Conservation (phyloP, 805 yeast species). For the Candida glaebosa region DNA sequence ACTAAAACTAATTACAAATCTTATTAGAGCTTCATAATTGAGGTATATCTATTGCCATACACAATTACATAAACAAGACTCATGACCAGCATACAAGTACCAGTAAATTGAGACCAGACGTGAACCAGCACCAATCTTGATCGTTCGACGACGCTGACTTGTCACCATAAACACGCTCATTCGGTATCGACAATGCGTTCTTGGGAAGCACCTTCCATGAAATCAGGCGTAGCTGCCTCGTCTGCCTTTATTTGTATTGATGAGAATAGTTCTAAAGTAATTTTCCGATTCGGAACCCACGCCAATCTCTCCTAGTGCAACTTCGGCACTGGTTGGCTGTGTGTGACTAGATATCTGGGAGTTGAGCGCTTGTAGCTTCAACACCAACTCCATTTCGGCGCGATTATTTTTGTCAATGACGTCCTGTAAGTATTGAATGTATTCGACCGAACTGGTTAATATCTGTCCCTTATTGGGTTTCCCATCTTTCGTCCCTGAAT, state of each 20-base stretch:
- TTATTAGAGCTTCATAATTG: too few species aligned
- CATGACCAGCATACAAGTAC: too few species aligned
- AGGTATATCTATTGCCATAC: too few species aligned
- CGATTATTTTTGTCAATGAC: constrained; percentile 76
- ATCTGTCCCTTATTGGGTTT: constrained; percentile 85
- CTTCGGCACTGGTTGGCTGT: constrained; percentile 71
- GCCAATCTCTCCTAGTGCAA: constrained; percentile 71
- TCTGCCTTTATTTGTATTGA: constrained; percentile 20
- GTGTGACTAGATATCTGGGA: constrained; percentile 30
- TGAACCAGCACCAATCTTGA: too few species aligned
- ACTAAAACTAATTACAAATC: too few species aligned
- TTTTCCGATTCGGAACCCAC: constrained; percentile 71
- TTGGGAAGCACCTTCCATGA: too few species aligned
- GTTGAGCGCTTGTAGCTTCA: constrained; percentile 56
- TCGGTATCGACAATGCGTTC: too few species aligned
- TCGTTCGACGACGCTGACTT: too few species aligned
- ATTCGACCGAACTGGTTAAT: constrained; percentile 70
- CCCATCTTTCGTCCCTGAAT: constrained; percentile 71
- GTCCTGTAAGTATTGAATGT: constrained; percentile 62
- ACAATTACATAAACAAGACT: too few species aligned
- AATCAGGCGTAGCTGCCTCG: constrained; percentile 13
- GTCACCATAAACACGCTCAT: too few species aligned
- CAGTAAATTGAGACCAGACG: too few species aligned
- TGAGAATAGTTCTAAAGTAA: constrained; percentile 23
- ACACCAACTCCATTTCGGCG: constrained; percentile 69